phyloP scores from a whole-genome alignment of 1,284 basidiomycete genomes.

The Laetiporus sulphureus region DNA sequence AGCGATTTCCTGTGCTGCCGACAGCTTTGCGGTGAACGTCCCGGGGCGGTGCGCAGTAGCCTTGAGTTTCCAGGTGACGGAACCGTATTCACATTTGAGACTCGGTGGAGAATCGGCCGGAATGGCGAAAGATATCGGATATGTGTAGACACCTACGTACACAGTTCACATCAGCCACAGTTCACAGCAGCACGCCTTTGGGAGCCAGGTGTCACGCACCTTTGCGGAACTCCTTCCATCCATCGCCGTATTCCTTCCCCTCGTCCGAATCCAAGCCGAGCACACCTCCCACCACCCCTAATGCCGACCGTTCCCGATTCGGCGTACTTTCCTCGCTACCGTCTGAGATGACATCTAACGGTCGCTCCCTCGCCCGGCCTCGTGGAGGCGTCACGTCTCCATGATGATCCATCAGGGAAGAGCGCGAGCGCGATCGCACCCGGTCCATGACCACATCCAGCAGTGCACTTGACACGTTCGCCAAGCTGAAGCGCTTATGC shows the following conservation, averaged over 20 bases:
- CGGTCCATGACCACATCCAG: slow-evolving; percentile 34
- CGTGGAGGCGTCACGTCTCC: slow-evolving; percentile 20
- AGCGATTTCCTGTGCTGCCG: slow-evolving; percentile 66
- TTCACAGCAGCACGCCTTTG: background rate
- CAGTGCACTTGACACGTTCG: slow-evolving; percentile 29
- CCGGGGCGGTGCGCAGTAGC: slow-evolving; percentile 84
- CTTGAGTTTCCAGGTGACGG: slow-evolving; percentile 76
- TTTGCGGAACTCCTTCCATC: slow-evolving; percentile 89
- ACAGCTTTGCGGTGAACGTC: slow-evolving; percentile 71
- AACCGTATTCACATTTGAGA: slow-evolving; percentile 74
- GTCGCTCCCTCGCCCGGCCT: slow-evolving; percentile 16
- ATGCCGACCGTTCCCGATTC: slow-evolving; percentile 15
- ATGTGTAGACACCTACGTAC: slow-evolving; percentile 80
- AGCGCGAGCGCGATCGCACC: slow-evolving; percentile 33
- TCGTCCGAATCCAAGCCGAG: slow-evolving; percentile 39
- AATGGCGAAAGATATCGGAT: slow-evolving; percentile 88
- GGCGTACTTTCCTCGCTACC: slow-evolving; percentile 7
- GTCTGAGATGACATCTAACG: slow-evolving; percentile 18
- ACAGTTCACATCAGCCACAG: background rate
- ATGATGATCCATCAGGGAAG: slow-evolving; percentile 3
- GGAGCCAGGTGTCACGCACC: slow-evolving; percentile 39
- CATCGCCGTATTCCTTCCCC: slow-evolving; percentile 40
- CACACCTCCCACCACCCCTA: slow-evolving; percentile 30
- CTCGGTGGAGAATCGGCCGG: slow-evolving; percentile 80
- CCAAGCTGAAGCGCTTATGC: slow-evolving; percentile 31